Conservation (phyloP, 129 eudicot genomes). For the Escallonia rubra region DNA sequence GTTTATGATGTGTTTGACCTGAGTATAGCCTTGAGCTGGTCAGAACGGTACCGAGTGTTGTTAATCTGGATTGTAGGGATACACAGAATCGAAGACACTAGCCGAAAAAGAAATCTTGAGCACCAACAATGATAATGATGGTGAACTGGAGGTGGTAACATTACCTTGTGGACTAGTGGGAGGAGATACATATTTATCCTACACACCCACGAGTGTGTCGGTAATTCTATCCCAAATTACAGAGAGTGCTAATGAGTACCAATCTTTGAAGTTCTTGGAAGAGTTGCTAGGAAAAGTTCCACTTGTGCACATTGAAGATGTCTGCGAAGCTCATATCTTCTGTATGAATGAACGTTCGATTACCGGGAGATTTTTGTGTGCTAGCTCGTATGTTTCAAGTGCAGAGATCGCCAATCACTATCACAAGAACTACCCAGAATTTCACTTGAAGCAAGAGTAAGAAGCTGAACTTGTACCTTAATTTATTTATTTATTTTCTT, state of each 20-base stretch:
- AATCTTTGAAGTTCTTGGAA: constrained; percentile 23
- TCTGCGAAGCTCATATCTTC: constrained; percentile 45
- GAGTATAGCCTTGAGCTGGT: too few species aligned
- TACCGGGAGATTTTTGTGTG: constrained; percentile 45
- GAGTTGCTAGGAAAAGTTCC: constrained; percentile 47
- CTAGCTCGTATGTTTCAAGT: constrained; percentile 21
- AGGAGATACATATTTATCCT: constrained; percentile 33
- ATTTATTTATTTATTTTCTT: background rate
- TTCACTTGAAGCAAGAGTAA: constrained; percentile 29
- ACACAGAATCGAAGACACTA: constrained; percentile 27
- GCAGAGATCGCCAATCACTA: constrained; percentile 38
- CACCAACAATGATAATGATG: constrained; percentile 7
- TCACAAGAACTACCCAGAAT: constrained; percentile 28
- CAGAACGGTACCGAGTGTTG: too few species aligned
- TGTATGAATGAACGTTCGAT: constrained; percentile 23
- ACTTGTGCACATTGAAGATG: constrained; percentile 46
- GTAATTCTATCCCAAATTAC: constrained; percentile 25
- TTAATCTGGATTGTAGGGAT: constrained; percentile 10
- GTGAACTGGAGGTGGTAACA: constrained; percentile 36
- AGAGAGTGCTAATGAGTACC: background rate
- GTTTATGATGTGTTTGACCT: too few species aligned
- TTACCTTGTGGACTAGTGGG: constrained; percentile 48
- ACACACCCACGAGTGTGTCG: constrained; percentile 10
- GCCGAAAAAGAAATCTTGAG: constrained; percentile 47
- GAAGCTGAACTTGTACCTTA: background rate